A percentile compares a stretch with the other conserved stretches of the same genome.
Conservation (phyloP, 164 flowering plant species). For the Houttuynia cordata region DNA sequence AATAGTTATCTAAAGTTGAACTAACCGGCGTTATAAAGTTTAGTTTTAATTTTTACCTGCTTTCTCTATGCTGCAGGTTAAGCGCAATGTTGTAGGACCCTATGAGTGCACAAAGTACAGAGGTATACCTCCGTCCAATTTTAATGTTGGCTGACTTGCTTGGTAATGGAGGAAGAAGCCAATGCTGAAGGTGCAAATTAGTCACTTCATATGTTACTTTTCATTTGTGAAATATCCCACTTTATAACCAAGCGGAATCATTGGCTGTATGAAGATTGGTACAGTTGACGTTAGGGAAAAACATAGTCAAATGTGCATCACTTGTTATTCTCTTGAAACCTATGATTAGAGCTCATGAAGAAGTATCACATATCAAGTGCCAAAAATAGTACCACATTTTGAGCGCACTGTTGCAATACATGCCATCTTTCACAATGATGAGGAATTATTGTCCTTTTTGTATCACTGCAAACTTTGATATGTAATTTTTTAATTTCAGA, state of each 20-base stretch:
- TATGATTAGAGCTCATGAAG: too few species aligned
- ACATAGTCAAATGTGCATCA: not conserved
- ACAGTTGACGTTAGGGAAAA: not conserved
- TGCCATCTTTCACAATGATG: too few species aligned
- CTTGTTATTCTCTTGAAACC: not conserved
- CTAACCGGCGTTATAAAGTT: too few species aligned
- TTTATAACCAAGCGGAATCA: not conserved
- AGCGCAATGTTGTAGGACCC: conserved; percentile 1
- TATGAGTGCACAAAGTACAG: conserved; percentile 2
- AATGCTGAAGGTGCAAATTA: not conserved
- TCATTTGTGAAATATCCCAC: not conserved
- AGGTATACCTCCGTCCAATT: not conserved
- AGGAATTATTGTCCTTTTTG: too few species aligned
- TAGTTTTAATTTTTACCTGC: too few species aligned
- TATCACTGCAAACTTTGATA: too few species aligned
- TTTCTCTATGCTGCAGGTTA: not conserved
- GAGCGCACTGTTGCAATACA: too few species aligned
- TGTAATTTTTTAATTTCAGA: too few species aligned
- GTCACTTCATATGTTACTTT: not conserved
- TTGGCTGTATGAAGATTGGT: not conserved
- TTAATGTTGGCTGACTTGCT: not conserved
- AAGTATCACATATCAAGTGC: too few species aligned
- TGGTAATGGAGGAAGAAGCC: not conserved
- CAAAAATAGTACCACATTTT: too few species aligned
- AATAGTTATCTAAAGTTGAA: too few species aligned